phyloP scores from a whole-genome alignment of 2,329 filamentous ascomycete genomes.

The Fusarium graminum region DNA sequence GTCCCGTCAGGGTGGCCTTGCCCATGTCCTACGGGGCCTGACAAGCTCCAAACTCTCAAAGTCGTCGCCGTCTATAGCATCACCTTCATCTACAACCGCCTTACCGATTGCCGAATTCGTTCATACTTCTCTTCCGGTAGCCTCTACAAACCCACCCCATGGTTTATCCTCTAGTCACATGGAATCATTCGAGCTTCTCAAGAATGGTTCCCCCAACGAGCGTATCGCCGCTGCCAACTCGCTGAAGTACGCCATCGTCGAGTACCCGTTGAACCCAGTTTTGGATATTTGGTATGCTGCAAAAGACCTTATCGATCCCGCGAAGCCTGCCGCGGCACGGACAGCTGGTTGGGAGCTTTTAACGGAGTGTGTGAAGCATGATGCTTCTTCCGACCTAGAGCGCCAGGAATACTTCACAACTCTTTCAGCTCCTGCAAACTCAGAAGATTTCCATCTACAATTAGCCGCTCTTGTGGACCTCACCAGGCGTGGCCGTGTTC shows the following conservation, averaged over 20 bases:
- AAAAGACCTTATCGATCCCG: conserved; percentile 72
- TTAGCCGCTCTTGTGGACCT: conserved; percentile 73
- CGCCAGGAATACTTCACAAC: conserved; percentile 75
- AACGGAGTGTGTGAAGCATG: conserved; percentile 73
- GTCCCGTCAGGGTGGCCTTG: conserved; percentile 68
- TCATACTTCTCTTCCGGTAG: conserved; percentile 56
- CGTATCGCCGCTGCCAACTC: conserved; percentile 69
- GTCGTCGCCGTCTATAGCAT: conserved; percentile 60
- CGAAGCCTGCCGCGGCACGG: conserved; percentile 66
- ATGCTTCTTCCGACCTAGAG: conserved; percentile 74
- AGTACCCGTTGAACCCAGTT: conserved; percentile 70
- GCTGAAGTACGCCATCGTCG: conserved; percentile 68
- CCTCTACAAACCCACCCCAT: conserved; percentile 55
- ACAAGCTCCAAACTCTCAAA: conserved; percentile 68
- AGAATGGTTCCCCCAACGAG: conserved; percentile 64
- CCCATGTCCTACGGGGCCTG: conserved; percentile 73
- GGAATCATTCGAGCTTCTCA: conserved; percentile 67
- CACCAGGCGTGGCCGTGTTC: conserved; percentile 70
- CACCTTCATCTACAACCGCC: conserved; percentile 56
- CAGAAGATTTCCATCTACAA: conserved; percentile 75
- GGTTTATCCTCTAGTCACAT: conserved; percentile 65
- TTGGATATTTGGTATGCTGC: conserved; percentile 75
- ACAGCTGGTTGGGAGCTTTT: conserved; percentile 75
- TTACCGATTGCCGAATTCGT: conserved; percentile 61
- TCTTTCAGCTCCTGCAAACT: conserved; percentile 66